A percentile compares a stretch with the other conserved stretches of the same genome.
phyloP scores from a whole-genome alignment of 2,329 filamentous ascomycete species.

The Colletotrichum salicis region DNA sequence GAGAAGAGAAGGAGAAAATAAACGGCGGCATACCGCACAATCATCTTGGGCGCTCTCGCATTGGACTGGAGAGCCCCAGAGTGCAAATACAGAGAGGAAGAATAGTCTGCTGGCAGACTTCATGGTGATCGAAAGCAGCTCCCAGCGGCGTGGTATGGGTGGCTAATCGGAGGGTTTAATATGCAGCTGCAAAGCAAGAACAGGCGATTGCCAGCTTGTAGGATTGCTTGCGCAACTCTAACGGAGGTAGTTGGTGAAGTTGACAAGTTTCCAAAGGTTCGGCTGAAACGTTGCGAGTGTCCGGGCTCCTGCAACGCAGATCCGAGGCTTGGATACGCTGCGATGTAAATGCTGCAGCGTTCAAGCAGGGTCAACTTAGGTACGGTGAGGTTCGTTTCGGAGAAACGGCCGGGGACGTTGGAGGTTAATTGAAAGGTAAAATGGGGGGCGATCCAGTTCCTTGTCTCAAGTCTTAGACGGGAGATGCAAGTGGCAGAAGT shows the following conservation, averaged over 20 bases:
- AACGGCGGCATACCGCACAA: constrained; percentile 61
- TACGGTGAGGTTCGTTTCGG: constrained; percentile 26
- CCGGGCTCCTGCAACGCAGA: constrained; percentile 10
- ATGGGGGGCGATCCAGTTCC: constrained; percentile 5
- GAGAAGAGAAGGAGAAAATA: constrained; percentile 36
- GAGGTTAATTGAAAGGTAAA: constrained; percentile 21
- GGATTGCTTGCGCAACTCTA: not conserved
- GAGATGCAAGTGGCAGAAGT: constrained; percentile 3
- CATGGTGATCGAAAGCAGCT: constrained; percentile 49
- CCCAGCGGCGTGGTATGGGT: not conserved
- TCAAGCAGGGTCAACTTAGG: constrained; percentile 16
- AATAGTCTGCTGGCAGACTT: constrained; percentile 65
- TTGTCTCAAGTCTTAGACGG: constrained; percentile 17
- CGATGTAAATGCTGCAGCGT: constrained; percentile 10
- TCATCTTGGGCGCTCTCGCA: constrained; percentile 59
- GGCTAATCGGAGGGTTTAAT: constrained; percentile 7
- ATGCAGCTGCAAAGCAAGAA: not conserved
- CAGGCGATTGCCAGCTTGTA: constrained; percentile 2
- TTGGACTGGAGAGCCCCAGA: constrained; percentile 60
- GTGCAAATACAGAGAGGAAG: constrained; percentile 66
- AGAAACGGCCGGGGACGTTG: constrained; percentile 26
- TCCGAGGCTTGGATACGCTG: constrained; percentile 9
- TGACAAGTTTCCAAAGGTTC: constrained; percentile 29
- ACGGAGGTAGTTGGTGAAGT: constrained; percentile 3
- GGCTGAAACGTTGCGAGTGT: constrained; percentile 31